Evolutionary conservation across 1,139 yeast genomes (phyloP), one percentile per base, ranked within the genome.

Genomic region (Eremothecium sinecaudum): DNA sequence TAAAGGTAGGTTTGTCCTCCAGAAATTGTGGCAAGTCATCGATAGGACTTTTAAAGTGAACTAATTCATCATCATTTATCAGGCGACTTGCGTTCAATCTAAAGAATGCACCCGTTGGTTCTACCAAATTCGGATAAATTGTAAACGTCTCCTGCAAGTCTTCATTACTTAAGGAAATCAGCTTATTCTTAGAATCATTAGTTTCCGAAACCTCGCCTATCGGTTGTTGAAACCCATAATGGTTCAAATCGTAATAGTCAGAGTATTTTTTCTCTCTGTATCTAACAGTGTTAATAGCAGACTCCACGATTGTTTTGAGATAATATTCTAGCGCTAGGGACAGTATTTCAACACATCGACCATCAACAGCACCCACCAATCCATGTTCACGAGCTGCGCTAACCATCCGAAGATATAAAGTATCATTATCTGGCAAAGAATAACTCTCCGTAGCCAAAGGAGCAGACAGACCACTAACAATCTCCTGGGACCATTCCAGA

Each of bases 331-430:
- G 62, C 0, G 95, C 96, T 9, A 81, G 62, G 18, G 78, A 64
- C 44, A 87, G 57, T n/a, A 90, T 65, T 41, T 86, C 94, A 19
- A 83, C 71, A 2, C 81, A 83, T 12, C 75, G 78, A 10, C 76
- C 67, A 35, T 75, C 79, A 13, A 87, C 65, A 7, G 79, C 77
- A 0, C 94, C 94, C 0, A 90, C 69, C n/a, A 90, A 62, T 0
- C 98, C 98, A 53, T 86, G 76, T 50, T 90, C 98, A 50, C 96
- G 68, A 50, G 93, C 81, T 4, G 80, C 77, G 58, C 94, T 93
- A 24, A 79, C 61, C 66, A 90, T 76, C 34, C 90, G 68, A 22
- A 77, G 66, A 34, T 75, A 71, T 33, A 92, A 60, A 31, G 71
- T 70, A 32, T 79, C 90, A 27, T 69, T 65, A 47, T 90, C 97